Base-by-base conservation (phyloP, 2,329 filamentous ascomycete genomes). In the Macroventuria anomochaeta region DNA sequence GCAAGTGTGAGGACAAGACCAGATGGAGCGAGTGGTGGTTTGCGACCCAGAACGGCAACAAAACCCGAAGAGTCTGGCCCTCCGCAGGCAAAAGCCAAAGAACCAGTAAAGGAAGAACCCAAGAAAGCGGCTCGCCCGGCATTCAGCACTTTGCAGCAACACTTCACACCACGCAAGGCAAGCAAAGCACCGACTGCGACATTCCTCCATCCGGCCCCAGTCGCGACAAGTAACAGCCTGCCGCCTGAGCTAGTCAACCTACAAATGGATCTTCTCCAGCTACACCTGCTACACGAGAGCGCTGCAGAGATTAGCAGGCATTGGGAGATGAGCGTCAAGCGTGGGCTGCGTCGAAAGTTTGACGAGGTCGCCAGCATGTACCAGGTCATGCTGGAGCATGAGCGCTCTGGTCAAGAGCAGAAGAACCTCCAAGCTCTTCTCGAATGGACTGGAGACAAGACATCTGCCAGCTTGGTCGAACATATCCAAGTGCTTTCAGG, bases 111-210 rank as follows among this genome's bases (percentile, higher is more conserved):
- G 17, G 68, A 71, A 34, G 71, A 68, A 18, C 28, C 57, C 2
- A 66, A 61, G 41, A 69, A 64, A 39, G 54, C 46, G 26, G 53
- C 46, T 29, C 64, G 69, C 18, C 73, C 73, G 29, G 70, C 70
- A 1, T 76, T 76, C 44, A 69, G 65, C 13, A 76, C 72, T 1
- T 49, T 75, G 25, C 74, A 76, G 53, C 74, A 76, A 50, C 73
- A 75, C 55, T 76, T 74, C 34, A 75, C 74, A 3, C 74, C 74
- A 28, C 70, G 67, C 15, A 76, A 76, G 42, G 50, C 59, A 12
- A 58, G 59, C 20, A 74, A 75, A 61, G 70, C 72, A 40, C 66
- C 71, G 15, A 74, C 70, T 2, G 66, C 72, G 8, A 64, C 67
- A 2, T 75, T 75, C 28, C 57, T 75, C 17, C 65, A 73, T 40